phyloP scores from a whole-genome alignment of 371 early-diverging fungal species.

The Zopfochytrium polystomum region DNA sequence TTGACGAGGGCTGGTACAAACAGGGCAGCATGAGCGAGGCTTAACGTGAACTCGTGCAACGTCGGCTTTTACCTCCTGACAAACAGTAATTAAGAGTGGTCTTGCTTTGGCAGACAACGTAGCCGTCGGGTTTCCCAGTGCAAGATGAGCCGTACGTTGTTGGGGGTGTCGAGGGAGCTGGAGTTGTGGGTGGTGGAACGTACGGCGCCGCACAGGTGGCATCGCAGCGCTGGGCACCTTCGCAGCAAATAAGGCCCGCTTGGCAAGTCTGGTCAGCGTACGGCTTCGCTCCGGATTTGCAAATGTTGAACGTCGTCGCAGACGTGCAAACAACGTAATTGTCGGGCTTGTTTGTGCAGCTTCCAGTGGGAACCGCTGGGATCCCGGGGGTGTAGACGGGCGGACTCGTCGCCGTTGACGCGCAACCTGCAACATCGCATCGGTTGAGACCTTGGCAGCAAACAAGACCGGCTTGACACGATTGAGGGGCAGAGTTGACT shows the following conservation, averaged over 20 bases:
- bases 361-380: neutral
- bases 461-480: constrained; percentile 2
- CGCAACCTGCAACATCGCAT: constrained; percentile 8
- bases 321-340: constrained; percentile 13
- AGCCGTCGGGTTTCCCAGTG: constrained; percentile 2
- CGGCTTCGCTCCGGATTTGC: constrained; percentile 3
- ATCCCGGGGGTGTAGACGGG: neutral
- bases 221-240: constrained; percentile 13
- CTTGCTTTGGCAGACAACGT: constrained; percentile 4
- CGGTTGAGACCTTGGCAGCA: constrained; percentile 9
- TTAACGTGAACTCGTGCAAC: neutral
- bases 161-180: neutral
- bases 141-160: neutral
- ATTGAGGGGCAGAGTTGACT: neutral
- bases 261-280: constrained; percentile 13
- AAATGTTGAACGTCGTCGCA: constrained; percentile 8
- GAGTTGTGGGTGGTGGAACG: neutral
- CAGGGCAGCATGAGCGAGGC: neutral
- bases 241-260: constrained; percentile 20
- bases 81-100: constrained; percentile 19
- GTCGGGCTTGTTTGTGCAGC: constrained; percentile 12
- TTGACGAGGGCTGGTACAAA: neutral
- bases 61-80: constrained; percentile 12
- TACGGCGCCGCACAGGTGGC: neutral
- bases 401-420: neutral